Conservation (phyloP, 2,329 filamentous ascomycete species). For the Pseudopithomyces chartarum region DNA sequence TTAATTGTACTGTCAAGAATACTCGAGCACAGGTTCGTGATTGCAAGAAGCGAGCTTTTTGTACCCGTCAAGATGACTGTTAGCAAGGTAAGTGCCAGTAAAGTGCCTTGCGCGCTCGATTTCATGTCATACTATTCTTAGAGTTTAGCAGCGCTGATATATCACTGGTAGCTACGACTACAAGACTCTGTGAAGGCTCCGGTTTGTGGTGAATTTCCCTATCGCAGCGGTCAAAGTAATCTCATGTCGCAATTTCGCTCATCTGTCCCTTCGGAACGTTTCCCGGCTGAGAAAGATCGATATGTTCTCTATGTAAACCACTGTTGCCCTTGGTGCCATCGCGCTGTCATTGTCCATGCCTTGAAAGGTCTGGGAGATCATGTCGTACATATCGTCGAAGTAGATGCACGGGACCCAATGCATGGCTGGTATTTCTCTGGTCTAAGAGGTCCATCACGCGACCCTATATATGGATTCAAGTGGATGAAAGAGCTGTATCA, state of each 20-base stretch:
- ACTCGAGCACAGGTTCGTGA: background rate
- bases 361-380: slow-evolving; percentile 54
- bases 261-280: slow-evolving; percentile 59
- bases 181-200: background rate
- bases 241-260: slow-evolving; percentile 62
- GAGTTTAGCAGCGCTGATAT: background rate
- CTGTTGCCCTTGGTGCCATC: slow-evolving; percentile 68
- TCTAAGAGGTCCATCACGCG: slow-evolving; percentile 27
- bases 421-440: slow-evolving; percentile 43
- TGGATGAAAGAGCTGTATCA: slow-evolving; percentile 71
- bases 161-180: background rate
- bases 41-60: background rate
- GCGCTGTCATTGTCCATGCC: slow-evolving; percentile 52
- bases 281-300: slow-evolving; percentile 63
- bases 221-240: slow-evolving; percentile 58
- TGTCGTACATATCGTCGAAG: slow-evolving; percentile 55
- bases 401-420: slow-evolving; percentile 38
- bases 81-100: slow-evolving; percentile 8
- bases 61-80: slow-evolving; percentile 13
- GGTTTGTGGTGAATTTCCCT: slow-evolving; percentile 3
- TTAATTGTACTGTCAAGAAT: slow-evolving; percentile 3
- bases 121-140: background rate
- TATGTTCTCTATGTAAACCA: slow-evolving; percentile 67
- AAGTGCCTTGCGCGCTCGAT: too few relatives aligned
- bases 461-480: slow-evolving; percentile 38